Base-by-base conservation (phyloP, 306 rosid species). In the Cucurbita maxima region DNA sequence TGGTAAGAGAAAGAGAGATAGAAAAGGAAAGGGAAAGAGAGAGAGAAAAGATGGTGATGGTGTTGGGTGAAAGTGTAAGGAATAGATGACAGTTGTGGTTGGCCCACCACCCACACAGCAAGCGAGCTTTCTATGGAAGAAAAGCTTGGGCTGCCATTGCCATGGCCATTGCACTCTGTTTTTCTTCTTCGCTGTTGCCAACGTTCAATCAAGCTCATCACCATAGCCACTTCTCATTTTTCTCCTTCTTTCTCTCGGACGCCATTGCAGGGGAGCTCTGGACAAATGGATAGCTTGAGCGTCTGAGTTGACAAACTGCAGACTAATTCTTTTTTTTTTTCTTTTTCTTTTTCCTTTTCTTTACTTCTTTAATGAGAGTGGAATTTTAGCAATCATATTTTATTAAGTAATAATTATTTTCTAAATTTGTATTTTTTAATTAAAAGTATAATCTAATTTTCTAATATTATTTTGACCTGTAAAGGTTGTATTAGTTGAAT, bases 81-180 rank as follows among this genome's bases (percentile, higher is more conserved):
- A 78, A 81, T 89, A 86, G 87, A 86, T 82, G 86, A 86, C 84
- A 81, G 89, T 87, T 87, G 92, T 79, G 84, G 82, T 82, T 76
- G 77, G 63, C 72, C 93, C 87, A 74, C 74, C 52, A 59, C 48
- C 15, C 56, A 47, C 56, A 47, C 40, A 19, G 67, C 67, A 1
- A 10, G 58, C 18, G 40, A 70, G 74, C 59, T 70, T 70, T 34
- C 45, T 70, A 70, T 51, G 57, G 74, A 51, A 15, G 34, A 70
- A 51, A 70, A 51, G 44, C 36, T 16, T 25, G 6, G 73, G 58
- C 73, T 62, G 66, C 64, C 48, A 37, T 30, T 57, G 37, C 38
- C 38, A 51, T 25, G 10, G 30, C 51, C 51, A 58, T 5, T 12
- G 36, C 38, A 3, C 54, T 22, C 41, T 67, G 54, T 13, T 44